Base-by-base conservation (phyloP, 768 basidiomycete genomes). In the Antrodiella citrinella region DNA sequence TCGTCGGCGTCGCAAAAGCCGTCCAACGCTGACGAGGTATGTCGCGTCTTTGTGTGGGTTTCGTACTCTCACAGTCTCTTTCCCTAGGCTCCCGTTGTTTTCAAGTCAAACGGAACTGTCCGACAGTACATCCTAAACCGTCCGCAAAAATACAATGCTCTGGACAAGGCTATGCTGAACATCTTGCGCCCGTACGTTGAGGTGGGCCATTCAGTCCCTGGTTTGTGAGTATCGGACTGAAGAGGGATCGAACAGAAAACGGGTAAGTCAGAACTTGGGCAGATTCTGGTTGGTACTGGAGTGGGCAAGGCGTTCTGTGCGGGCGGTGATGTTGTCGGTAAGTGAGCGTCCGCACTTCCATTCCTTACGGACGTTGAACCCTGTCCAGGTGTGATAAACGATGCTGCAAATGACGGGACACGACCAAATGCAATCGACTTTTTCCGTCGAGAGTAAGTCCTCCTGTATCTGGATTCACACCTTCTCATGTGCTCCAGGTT, bases 321-420 rank as follows among this genome's bases (percentile, higher is more conserved):
- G 4, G 96, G 96, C 12, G 96, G 96, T 41, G 96, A 99, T 67
- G 88, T 99, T 51, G 83, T 80, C 52, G 72, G 95, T 94, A 58
- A 67, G 85, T 73, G 23, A 54, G 24, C 42, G 49, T 54, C n/a
- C n/a, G 39, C 19, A 45, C 46, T 41, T 26, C 41, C 20, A 25
- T 22, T 18, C 44, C 22, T 44, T 25, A 12, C 40, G 22, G 41
- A 30, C 30, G 42, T 20, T 26, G 11, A 26, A 13, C 13, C 39
- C 42, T 44, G 19, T 26, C 5, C 55, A 90, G 87, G 66, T 57
- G 80, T 89, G 45, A 68, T 85, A 11, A 51, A 70, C 48, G 61
- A 81, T 51, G 78, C 80, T 10, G 63, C 70, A 10, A 57, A 75
- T 39, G 72, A 74, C 15, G 62, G 64, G 13, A 86, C 81, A 0